phyloP scores from a whole-genome alignment of 73 alveolate species.

The Tetrahymena borealis region DNA sequence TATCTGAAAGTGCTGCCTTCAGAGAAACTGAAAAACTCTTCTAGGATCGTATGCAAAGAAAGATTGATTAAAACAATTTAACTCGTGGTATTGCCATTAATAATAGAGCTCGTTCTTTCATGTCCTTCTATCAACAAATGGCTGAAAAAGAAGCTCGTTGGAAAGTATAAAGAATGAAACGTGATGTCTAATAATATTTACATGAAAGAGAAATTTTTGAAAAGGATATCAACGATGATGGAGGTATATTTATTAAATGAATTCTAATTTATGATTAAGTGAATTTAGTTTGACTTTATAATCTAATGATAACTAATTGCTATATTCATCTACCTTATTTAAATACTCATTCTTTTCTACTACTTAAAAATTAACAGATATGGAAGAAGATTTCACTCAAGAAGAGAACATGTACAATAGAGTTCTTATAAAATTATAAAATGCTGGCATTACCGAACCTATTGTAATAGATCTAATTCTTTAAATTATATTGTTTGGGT shows the following conservation, averaged over 20 bases:
- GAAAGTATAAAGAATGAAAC: background rate
- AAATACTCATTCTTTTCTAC: background rate
- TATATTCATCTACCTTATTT: conserved; percentile 1
- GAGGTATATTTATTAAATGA: background rate
- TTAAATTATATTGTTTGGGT: too few relatives aligned
- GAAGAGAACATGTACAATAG: background rate
- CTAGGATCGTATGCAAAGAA: conserved; percentile 1
- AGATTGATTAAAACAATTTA: background rate
- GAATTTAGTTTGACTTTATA: too few relatives aligned
- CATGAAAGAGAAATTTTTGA: background rate
- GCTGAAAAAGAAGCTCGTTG: background rate
- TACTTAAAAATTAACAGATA: background rate
- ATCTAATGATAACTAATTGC: too few relatives aligned
- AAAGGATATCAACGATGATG: background rate
- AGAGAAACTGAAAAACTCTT: background rate
- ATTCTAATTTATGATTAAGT: too few relatives aligned
- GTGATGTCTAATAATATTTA: background rate
- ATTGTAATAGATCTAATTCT: too few relatives aligned
- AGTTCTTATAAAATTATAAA: background rate
- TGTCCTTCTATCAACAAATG: background rate
- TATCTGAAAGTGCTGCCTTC: background rate
- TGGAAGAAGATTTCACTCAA: background rate
- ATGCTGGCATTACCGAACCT: background rate
- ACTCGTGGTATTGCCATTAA: background rate
- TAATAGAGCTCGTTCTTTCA: conserved; percentile 1